Conservation (phyloP, 495 filamentous ascomycete genomes). For the Xylaria acuta region DNA sequence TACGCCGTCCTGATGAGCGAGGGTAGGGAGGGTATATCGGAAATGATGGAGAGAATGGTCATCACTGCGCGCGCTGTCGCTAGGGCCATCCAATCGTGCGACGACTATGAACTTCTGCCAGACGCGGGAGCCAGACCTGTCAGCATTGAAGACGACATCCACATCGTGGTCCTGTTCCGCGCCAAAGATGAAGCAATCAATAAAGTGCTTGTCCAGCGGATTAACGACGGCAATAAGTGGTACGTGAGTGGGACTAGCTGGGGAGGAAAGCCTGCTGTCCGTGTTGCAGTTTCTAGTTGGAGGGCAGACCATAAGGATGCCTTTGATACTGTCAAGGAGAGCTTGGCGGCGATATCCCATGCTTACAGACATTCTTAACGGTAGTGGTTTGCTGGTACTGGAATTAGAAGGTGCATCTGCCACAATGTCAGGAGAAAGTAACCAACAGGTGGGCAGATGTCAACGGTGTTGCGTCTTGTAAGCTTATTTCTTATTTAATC, state of each 20-base stretch:
- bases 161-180: slow-evolving; percentile 81
- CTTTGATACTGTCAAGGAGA: slow-evolving; percentile 17
- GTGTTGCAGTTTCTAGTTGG: slow-evolving; percentile 89
- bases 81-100: slow-evolving; percentile 61
- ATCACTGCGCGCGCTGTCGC: slow-evolving; percentile 72
- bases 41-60: slow-evolving; percentile 76
- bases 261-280: slow-evolving; percentile 71
- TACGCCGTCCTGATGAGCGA: slow-evolving; percentile 82
- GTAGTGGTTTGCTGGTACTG: not conserved
- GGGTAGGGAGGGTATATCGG: slow-evolving; percentile 70
- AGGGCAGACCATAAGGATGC: slow-evolving; percentile 60
- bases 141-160: slow-evolving; percentile 52
- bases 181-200: slow-evolving; percentile 75
- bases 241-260: slow-evolving; percentile 86
- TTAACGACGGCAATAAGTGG: slow-evolving; percentile 76
- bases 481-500: too few relatives aligned
- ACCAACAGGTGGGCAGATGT: too few relatives aligned
- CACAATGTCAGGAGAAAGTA: too few relatives aligned
- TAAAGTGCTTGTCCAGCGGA: slow-evolving; percentile 64
- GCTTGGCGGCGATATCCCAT: slow-evolving; percentile 21
- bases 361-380: not conserved
- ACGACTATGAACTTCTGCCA: slow-evolving; percentile 72
- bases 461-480: too few relatives aligned
- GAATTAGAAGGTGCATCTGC: too few relatives aligned
- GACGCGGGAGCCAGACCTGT: slow-evolving; percentile 42